phyloP scores from a whole-genome alignment of 2,329 filamentous ascomycete genomes.

The Cordyceps tenuipes region DNA sequence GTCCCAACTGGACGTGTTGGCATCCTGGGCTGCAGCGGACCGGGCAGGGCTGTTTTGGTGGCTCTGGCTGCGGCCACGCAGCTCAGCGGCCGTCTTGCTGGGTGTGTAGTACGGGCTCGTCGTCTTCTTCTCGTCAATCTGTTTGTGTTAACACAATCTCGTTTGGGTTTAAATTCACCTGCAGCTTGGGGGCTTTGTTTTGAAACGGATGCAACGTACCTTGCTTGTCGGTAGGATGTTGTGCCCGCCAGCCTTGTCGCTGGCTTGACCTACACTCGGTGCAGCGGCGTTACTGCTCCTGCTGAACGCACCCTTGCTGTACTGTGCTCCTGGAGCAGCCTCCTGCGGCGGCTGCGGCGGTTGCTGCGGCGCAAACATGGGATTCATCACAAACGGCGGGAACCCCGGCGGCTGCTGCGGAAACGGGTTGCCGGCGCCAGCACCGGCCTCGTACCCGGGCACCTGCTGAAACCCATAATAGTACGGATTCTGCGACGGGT shows the following conservation, averaged over 20 bases:
- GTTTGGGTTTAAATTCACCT: neutral
- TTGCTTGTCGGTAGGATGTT: slow-evolving; percentile 11
- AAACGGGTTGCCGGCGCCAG: slow-evolving; percentile 1
- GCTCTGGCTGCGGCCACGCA: slow-evolving; percentile 6
- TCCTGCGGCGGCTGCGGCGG: neutral
- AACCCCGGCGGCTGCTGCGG: slow-evolving; percentile 1
- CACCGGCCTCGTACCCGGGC: slow-evolving; percentile 15
- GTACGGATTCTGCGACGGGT: slow-evolving; percentile 36
- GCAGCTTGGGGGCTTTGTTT: neutral
- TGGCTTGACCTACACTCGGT: slow-evolving; percentile 10
- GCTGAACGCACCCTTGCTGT: slow-evolving; percentile 11
- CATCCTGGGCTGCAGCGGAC: neutral
- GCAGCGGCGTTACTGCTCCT: neutral
- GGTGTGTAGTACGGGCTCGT: slow-evolving; percentile 14
- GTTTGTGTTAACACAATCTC: neutral
- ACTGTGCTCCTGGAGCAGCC: neutral
- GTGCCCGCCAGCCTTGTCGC: neutral
- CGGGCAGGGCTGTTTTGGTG: slow-evolving; percentile 12
- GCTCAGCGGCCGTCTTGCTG: slow-evolving; percentile 7
- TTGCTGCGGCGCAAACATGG: slow-evolving; percentile 1
- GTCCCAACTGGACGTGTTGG: neutral
- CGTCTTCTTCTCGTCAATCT: slow-evolving; percentile 6
- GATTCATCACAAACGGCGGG: slow-evolving; percentile 16
- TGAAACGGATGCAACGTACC: neutral
- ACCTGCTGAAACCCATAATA: slow-evolving; percentile 29